Base-by-base conservation (phyloP, 306 rosid genomes). In the Castanea mollissima region DNA sequence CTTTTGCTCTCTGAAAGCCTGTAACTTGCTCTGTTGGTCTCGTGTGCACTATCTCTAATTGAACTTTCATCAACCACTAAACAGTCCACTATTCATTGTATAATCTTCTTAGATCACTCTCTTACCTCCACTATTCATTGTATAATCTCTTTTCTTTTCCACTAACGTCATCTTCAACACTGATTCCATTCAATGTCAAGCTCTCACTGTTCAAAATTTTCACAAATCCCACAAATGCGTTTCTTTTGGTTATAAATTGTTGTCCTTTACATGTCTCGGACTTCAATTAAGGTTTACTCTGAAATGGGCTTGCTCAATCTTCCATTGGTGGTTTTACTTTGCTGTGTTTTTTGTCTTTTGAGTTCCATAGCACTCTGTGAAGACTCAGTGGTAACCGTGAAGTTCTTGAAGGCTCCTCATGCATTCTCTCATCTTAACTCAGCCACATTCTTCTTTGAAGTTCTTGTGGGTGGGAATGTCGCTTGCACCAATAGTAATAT, bases 341-440 rank as follows among this genome's bases (percentile, higher is more conserved):
- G 73, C 76, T 89, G 85, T 80, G 70, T 78, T 55, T 78, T 84
- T 32, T 76, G 77, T 70, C 41, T 86, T 15, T 83, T 91, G 71
- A 79, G 88, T 76, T 84, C 79, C 34, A 56, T 76, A 76, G 79
- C 83, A 57, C 51, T 76, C 80, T 88, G 87, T 77, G 79, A 70
- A 55, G 83, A 80, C 73, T 89, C 90, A 55, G 87, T 80, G 75
- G 70, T 86, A 67, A 72, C 81, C 76, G 85, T 92, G 78, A 89
- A 91, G 81, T 88, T 94, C 90, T 85, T 89, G 87, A 92, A 90
- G 69, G 84, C 90, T 52, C 98, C 97, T 4, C 82, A 82, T 72
- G 81, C 91, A 82, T 88, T 94, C 81, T 94, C 97, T n/a, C 92
- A 85, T 74, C 82, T 84, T 78, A 94, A 75, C 81, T 86, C 93